Base-by-base conservation (phyloP, 2,329 filamentous ascomycete species). In the Cytospora piceicola region DNA sequence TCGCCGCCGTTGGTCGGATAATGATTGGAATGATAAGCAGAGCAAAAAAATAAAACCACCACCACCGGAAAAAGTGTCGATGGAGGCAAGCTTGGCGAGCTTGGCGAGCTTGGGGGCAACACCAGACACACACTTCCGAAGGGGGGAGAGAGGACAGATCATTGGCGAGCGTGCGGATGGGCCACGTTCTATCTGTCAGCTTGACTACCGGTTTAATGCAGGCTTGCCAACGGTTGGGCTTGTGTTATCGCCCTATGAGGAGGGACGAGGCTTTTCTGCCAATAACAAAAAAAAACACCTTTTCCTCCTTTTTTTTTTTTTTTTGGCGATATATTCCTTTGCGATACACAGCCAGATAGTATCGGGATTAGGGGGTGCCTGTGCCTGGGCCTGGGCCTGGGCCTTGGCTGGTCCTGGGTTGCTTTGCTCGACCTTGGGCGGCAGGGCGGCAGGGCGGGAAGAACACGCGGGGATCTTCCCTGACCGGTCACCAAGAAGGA, bases 171-270 rank as follows among this genome's bases (percentile, higher is more conserved):
- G 42, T 55, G 55, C 55, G n/a, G 49, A 11, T 7, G 15, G 8
- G 53, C 36, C 11, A 39, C 20, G 22, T n/a, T 24, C 9, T 51
- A 58, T 67, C 42, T 46, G 56, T 61, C 34, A 53, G 42, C 46
- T 14, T 27, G 32, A 49, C 22, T 8, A 22, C 34, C 20, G 20
- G 12, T 8, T 15, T 32, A 29, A 55, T 58, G 58, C 65, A 67
- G 49, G 42, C 29, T 52, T 52, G 55, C 51, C 46, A 55, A 55
- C 39, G 57, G 32, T 12, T 34, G 32, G 7, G 32, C 8, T 54
- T 42, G 46, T 54, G 53, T 51, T 65, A 56, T 65, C 53, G 58
- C 39, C 22, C 36, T 58, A 60, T 61, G 61, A 61, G 11, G 36
- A 27, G 14, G 11, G 30, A 56, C 39, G 46, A 20, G 51, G 22